Conservation (phyloP, 2,329 filamentous ascomycete species). For the Hirsutella thompsonii region DNA sequence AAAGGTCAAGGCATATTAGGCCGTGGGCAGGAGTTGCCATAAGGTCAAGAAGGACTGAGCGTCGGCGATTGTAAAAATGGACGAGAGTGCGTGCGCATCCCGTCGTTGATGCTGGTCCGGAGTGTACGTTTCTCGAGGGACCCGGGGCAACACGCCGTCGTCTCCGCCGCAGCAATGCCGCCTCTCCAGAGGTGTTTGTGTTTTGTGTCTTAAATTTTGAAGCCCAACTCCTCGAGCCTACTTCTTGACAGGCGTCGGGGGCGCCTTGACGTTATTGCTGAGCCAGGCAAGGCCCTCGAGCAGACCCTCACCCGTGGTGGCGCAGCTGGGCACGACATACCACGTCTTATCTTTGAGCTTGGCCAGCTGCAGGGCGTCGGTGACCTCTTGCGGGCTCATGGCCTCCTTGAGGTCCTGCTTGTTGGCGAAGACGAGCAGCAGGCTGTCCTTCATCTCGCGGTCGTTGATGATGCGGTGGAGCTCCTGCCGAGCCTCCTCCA, state of each 20-base stretch:
- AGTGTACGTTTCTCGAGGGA: too few relatives aligned
- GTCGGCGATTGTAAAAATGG: too few relatives aligned
- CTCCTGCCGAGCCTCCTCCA: slow-evolving; percentile 87
- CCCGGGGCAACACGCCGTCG: too few relatives aligned
- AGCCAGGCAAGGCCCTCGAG: slow-evolving; percentile 74
- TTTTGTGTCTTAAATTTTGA: too few relatives aligned
- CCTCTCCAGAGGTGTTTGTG: too few relatives aligned
- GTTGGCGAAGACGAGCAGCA: slow-evolving; percentile 93
- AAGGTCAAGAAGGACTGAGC: too few relatives aligned
- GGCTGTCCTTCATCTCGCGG: slow-evolving; percentile 90
- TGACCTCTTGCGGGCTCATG: slow-evolving; percentile 69
- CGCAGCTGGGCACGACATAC: slow-evolving; percentile 75
- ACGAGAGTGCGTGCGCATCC: too few relatives aligned
- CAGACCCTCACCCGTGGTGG: slow-evolving; percentile 68
- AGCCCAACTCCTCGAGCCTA: slow-evolving; percentile 16
- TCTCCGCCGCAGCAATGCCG: too few relatives aligned
- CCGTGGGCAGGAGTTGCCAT: too few relatives aligned
- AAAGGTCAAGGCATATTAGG: too few relatives aligned
- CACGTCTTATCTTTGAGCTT: slow-evolving; percentile 74
- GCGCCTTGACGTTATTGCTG: slow-evolving; percentile 69
- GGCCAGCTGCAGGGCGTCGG: slow-evolving; percentile 60
- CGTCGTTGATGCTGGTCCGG: too few relatives aligned
- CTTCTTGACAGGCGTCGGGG: slow-evolving; percentile 41
- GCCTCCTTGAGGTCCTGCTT: slow-evolving; percentile 90
- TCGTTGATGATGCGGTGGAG: slow-evolving; percentile 96